phyloP scores from a whole-genome alignment of 805 yeast genomes.

The Myxozyma lipomycoides region DNA sequence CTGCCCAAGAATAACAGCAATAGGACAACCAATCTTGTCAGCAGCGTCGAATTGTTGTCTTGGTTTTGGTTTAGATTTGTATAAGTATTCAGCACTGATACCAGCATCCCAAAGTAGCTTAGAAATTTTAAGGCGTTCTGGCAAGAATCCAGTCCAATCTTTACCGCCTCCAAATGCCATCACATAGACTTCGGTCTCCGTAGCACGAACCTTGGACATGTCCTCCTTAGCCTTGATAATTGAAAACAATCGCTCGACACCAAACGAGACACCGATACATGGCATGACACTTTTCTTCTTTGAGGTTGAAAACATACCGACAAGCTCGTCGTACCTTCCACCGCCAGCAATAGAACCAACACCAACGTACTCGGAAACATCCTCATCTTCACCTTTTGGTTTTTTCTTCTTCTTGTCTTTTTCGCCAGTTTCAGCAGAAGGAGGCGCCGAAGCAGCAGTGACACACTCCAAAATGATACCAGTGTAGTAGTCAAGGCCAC shows the following conservation, averaged over 20 bases:
- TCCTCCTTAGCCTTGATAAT: slow-evolving; percentile 73
- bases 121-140: slow-evolving; percentile 86
- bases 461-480: slow-evolving; percentile 97
- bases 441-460: slow-evolving; percentile 90
- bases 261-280: slow-evolving; percentile 95
- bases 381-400: slow-evolving; percentile 46
- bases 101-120: slow-evolving; percentile 83
- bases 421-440: slow-evolving; percentile 32
- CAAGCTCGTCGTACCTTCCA: slow-evolving; percentile 94
- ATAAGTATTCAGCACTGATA: slow-evolving; percentile 84
- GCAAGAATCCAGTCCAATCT: slow-evolving; percentile 88
- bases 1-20: slow-evolving; percentile 91
- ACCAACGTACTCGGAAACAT: slow-evolving; percentile 94
- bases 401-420: slow-evolving; percentile 36
- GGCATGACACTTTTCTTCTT: slow-evolving; percentile 79
- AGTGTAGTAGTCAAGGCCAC: slow-evolving; percentile 97
- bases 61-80: slow-evolving; percentile 89
- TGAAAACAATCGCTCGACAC: slow-evolving; percentile 92
- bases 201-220: slow-evolving; percentile 64
- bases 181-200: slow-evolving; percentile 87
- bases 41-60: slow-evolving; percentile 98
- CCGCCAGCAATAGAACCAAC: slow-evolving; percentile 99
- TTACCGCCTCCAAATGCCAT: slow-evolving; percentile 99
- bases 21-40: slow-evolving; percentile 84
- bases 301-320: slow-evolving; percentile 89